A percentile compares a stretch with the other conserved stretches of the same genome.
phyloP scores from a whole-genome alignment of 2,329 filamentous ascomycete genomes.

The Pyricularia pennisetigena region DNA sequence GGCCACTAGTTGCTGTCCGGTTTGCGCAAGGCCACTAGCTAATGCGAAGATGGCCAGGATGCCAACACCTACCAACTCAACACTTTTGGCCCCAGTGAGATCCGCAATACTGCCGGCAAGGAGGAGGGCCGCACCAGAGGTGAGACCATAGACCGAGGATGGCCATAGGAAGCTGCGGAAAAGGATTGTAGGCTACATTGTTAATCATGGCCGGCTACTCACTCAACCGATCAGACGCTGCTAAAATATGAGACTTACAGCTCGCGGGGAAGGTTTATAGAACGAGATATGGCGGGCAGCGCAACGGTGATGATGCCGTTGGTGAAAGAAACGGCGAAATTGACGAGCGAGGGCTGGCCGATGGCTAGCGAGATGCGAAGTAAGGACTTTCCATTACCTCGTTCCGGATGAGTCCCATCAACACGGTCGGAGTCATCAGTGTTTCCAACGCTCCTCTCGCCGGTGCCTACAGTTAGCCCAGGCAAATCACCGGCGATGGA shows the following conservation, averaged over 20 bases:
- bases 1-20: conserved; percentile 23
- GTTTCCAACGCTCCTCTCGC: not conserved
- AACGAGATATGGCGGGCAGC: conserved; percentile 27
- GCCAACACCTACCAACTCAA: conserved; percentile 24
- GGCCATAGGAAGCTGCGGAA: conserved; percentile 17
- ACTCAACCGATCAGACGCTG: too few species aligned
- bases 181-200: not conserved
- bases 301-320: conserved; percentile 26
- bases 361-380: not conserved
- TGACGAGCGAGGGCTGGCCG: conserved; percentile 14
- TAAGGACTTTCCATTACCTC: not conserved
- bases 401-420: not conserved
- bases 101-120: conserved; percentile 29
- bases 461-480: not conserved
- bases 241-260: not conserved
- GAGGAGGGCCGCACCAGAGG: conserved; percentile 24
- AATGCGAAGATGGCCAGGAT: conserved; percentile 19
- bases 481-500: not conserved
- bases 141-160: conserved; percentile 23
- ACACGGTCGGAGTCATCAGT: not conserved
- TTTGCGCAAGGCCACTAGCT: conserved; percentile 19
- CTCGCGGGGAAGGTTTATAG: conserved; percentile 19
- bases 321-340: conserved; percentile 16
- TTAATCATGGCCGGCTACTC: not conserved
- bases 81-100: conserved; percentile 20